phyloP scores from a whole-genome alignment of 1,284 basidiomycete species.

The Amylostereum areolatum region DNA sequence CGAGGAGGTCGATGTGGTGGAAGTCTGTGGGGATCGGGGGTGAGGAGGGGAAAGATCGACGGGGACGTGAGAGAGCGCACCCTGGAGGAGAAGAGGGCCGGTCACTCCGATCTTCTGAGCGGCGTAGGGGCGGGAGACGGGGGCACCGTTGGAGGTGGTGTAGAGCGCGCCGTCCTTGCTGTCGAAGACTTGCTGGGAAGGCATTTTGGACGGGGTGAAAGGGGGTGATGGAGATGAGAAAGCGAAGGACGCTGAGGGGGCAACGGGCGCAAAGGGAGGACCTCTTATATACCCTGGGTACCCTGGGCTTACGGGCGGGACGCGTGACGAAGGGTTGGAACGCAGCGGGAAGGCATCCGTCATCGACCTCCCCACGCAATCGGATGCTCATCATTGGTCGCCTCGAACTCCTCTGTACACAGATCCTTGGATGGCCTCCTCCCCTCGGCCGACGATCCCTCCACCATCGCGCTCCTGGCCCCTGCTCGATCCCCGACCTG shows the following conservation, averaged over 20 bases:
- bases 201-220: conserved; percentile 36
- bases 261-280: too few relatives aligned
- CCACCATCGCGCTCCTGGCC: too few relatives aligned
- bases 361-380: too few relatives aligned
- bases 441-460: too few relatives aligned
- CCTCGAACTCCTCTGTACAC: too few relatives aligned
- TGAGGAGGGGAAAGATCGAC: conserved; percentile 1
- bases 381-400: too few relatives aligned
- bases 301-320: too few relatives aligned
- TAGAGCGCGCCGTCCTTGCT: conserved; percentile 59
- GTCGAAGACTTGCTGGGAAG: conserved; percentile 54
- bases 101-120: conserved; percentile 68
- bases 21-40: conserved; percentile 52
- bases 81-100: conserved; percentile 85
- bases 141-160: conserved; percentile 82
- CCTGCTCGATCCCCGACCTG: too few relatives aligned
- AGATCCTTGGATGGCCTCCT: too few relatives aligned
- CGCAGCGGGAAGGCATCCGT: too few relatives aligned
- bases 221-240: conserved; percentile 1
- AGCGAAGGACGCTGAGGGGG: not conserved
- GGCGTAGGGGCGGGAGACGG: conserved; percentile 67
- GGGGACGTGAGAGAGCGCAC: conserved; percentile 28
- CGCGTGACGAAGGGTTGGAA: too few relatives aligned
- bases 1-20: conserved; percentile 83
- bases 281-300: too few relatives aligned